A percentile compares a stretch with the other conserved stretches of the same genome.
Evolutionary conservation across 2,329 filamentous ascomycete species (phyloP).

Genomic region (Diaporthe sp.): DNA sequence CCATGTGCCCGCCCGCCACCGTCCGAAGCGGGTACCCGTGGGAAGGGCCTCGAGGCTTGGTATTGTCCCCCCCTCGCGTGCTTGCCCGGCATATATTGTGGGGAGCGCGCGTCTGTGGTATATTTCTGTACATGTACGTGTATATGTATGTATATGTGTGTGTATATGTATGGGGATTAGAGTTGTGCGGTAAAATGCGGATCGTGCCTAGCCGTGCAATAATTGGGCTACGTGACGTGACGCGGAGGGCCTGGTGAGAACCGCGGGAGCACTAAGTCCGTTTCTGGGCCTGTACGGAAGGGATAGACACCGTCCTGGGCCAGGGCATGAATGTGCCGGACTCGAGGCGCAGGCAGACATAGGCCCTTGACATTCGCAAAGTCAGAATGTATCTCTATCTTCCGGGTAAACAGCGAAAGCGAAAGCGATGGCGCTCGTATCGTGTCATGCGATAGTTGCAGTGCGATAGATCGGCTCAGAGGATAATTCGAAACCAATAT

Average conservation of each 20-base stretch:
- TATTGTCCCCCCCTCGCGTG: neutral
- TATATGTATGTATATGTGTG: neutral
- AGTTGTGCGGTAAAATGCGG: conserved; percentile 23
- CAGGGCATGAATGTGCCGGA: neutral
- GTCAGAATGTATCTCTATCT: neutral
- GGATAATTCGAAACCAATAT: neutral
- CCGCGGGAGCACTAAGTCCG: too few relatives aligned
- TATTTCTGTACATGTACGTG: neutral
- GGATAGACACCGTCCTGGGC: neutral
- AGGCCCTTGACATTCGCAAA: neutral
- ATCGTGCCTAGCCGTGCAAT: neutral
- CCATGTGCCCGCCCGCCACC: conserved; percentile 3
- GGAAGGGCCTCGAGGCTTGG: neutral
- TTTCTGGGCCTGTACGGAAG: neutral
- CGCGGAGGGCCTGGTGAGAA: neutral
- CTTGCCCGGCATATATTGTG: neutral
- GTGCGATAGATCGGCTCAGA: neutral
- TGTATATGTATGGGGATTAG: neutral
- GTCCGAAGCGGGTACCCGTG: conserved; percentile 11
- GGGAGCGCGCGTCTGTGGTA: neutral
- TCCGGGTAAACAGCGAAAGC: neutral
- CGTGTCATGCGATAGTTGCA: neutral
- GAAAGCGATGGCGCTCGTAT: neutral
- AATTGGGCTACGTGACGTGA: conserved; percentile 1
- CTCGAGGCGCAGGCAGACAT: neutral